Base-by-base conservation (phyloP, 1,284 basidiomycete genomes). In the Ceraceosorus guamensis region DNA sequence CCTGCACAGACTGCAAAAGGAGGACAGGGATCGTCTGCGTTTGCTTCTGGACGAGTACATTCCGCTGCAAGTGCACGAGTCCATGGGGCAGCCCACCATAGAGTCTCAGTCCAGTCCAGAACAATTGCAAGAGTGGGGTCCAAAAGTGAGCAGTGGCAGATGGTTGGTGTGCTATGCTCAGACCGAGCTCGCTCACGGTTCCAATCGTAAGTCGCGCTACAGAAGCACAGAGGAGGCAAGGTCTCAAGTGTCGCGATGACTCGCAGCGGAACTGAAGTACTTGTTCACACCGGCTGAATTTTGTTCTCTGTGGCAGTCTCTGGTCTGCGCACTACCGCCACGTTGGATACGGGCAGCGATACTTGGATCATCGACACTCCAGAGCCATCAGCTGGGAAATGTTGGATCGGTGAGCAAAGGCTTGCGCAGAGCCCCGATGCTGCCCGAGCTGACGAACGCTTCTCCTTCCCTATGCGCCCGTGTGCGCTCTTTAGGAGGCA, bases 91-190 rank as follows among this genome's bases (percentile, higher is more conserved):
- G 50, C 67, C 66, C 5, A 69, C 67, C 1, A 49, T 69, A n/a
- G 24, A 53, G 39, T 16, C 14, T 33, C 52, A 53, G 35, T 56
- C 65, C 0, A 63, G 61, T 43, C 51, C 50, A n/a, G 53, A 68
- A 35, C 67, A 69, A 52, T 69, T 65, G 67, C 46, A 52, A 1
- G 51, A 61, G 18, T 69, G 67, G 67, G 66, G 66, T 4, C 60
- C 63, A 10, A 46, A 52, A 41, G 59, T 69, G 2, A 18, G 57
- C 10, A 58, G 55, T 6, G 67, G 67, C 24, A 50, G 60, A 30
- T 69, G 65, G 63, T 46, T 69, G 7, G 59, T 61, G 10, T 69
- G 63, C 57, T 69, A 69, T 57, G 65, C 65, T 57, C 67, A 69
- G 50, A 69, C 67, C 48, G 66, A 69, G 48, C 59, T 67, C 8